Evolutionary conservation across 495 filamentous ascomycete species (phyloP).

Genomic region (Podospora didyma): DNA sequence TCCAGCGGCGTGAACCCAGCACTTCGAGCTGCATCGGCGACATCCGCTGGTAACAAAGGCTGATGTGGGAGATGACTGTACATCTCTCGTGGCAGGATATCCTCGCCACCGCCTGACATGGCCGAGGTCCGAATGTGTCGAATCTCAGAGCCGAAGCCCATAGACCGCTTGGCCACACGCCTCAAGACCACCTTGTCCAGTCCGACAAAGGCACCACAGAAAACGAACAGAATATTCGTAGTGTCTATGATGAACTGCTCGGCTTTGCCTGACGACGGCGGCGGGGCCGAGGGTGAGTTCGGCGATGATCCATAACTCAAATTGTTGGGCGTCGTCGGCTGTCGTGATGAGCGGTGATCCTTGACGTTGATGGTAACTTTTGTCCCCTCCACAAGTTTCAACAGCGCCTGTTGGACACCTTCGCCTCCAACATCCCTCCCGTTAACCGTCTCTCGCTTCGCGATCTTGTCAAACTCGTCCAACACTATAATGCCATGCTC

Average conservation of each 20-base stretch:
- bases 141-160: constrained; percentile 86
- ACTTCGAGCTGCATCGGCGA: constrained; percentile 9
- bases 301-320: constrained; percentile 28
- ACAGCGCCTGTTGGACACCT: constrained; percentile 90
- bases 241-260: constrained; percentile 91
- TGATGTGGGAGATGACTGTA: constrained; percentile 43
- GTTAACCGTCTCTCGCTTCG: constrained; percentile 51
- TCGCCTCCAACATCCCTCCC: constrained; percentile 82
- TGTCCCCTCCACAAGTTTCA: constrained; percentile 96
- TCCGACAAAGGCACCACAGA: constrained; percentile 91
- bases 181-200: constrained; percentile 85
- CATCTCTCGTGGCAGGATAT: constrained; percentile 38
- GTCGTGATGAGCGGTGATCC: constrained; percentile 59
- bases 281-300: constrained; percentile 31
- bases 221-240: constrained; percentile 94
- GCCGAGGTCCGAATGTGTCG: constrained; percentile 38
- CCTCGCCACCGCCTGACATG: constrained; percentile 28
- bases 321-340: constrained; percentile 36
- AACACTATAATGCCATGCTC: constrained; percentile 93
- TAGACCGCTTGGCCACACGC: constrained; percentile 78
- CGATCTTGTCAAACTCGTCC: constrained; percentile 96
- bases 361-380: constrained; percentile 87
- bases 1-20: constrained; percentile 70
- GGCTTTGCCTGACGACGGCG: constrained; percentile 55
- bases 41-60: constrained; percentile 26